Conservation (phyloP, 192 early-diverging fungal genomes). For the Rhizoclosmatium sp. region DNA sequence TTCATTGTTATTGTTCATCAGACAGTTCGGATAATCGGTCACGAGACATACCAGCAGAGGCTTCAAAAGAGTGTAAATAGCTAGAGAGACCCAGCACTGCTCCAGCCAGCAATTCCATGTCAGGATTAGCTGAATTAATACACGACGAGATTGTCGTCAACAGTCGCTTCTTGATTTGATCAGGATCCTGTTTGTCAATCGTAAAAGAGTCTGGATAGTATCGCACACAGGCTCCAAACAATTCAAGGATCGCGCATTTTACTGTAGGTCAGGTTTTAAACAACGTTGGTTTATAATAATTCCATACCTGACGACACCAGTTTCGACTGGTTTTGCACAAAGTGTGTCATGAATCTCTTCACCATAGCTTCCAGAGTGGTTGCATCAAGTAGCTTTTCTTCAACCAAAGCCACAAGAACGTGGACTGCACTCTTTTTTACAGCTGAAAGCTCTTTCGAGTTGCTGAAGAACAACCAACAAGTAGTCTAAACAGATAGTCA, state of each 20-base stretch:
- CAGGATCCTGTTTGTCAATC: conserved; percentile 33
- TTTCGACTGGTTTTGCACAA: conserved; percentile 43
- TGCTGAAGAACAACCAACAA: conserved; percentile 31
- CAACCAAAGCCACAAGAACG: conserved; percentile 33
- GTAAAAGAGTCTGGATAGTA: conserved; percentile 30
- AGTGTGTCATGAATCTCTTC: conserved; percentile 41
- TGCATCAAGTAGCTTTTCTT: conserved; percentile 26
- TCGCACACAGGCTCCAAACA: conserved; percentile 39
- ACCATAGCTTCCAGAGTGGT: conserved; percentile 33
- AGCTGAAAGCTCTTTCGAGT: conserved; percentile 43
- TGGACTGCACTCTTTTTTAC: conserved; percentile 36
- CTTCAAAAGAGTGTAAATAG: conserved; percentile 35
- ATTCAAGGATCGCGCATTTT: conserved; percentile 44
- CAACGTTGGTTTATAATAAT: neutral
- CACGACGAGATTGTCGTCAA: conserved; percentile 23
- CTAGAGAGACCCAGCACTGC: conserved; percentile 42
- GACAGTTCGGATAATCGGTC: neutral
- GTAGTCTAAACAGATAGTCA: neutral
- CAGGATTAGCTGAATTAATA: conserved; percentile 38
- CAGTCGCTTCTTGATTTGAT: conserved; percentile 31
- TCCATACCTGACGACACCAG: conserved; percentile 37
- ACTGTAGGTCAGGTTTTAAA: conserved; percentile 25
- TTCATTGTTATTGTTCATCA: neutral
- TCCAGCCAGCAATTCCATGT: conserved; percentile 44
- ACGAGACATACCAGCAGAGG: conserved; percentile 22